Evolutionary conservation across 2,329 filamentous ascomycete species (phyloP).

Genomic region (Passalora sequoiae): DNA sequence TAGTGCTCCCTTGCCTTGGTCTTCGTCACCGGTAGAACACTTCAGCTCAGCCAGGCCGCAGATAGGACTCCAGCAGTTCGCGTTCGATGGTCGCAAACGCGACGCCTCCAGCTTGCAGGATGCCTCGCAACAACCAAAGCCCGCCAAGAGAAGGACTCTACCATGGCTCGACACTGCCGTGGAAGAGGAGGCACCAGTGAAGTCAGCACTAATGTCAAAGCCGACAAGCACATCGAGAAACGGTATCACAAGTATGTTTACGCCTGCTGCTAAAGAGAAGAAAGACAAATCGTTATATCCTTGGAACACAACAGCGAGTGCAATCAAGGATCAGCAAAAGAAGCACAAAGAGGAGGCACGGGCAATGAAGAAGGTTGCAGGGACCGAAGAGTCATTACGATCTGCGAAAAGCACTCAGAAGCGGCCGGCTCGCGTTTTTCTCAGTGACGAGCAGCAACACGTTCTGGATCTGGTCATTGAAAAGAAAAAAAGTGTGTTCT

Average conservation of each 20-base stretch:
- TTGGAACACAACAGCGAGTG: constrained; percentile 72
- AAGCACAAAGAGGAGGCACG: constrained; percentile 58
- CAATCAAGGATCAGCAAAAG: constrained; percentile 72
- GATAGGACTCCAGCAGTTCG: constrained; percentile 16
- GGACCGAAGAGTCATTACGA: constrained; percentile 45
- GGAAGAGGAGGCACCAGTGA: constrained; percentile 17
- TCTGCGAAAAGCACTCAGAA: constrained; percentile 43
- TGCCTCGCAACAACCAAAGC: constrained; percentile 29
- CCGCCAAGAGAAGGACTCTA: constrained; percentile 59
- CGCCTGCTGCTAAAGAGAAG: constrained; percentile 35
- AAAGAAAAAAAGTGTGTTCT: constrained; percentile 83
- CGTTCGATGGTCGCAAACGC: constrained; percentile 12
- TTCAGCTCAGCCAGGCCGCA: constrained; percentile 14
- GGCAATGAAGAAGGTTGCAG: constrained; percentile 45
- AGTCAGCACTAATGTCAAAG: constrained; percentile 8
- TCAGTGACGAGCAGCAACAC: constrained; percentile 81
- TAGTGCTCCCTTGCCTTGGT: constrained; percentile 65
- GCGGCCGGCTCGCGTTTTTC: constrained; percentile 55
- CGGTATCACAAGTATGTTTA: constrained; percentile 30
- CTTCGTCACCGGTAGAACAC: constrained; percentile 45
- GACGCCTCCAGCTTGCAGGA: background rate
- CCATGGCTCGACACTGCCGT: constrained; percentile 48
- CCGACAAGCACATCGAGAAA: constrained; percentile 10
- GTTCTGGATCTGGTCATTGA: constrained; percentile 80
- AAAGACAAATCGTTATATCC: constrained; percentile 41